Percentiles rank a stretch among this genome's conserved stretches.
Evolutionary conservation across 2,329 filamentous ascomycete species (phyloP).

Genomic region (Juglanconis sp.): DNA sequence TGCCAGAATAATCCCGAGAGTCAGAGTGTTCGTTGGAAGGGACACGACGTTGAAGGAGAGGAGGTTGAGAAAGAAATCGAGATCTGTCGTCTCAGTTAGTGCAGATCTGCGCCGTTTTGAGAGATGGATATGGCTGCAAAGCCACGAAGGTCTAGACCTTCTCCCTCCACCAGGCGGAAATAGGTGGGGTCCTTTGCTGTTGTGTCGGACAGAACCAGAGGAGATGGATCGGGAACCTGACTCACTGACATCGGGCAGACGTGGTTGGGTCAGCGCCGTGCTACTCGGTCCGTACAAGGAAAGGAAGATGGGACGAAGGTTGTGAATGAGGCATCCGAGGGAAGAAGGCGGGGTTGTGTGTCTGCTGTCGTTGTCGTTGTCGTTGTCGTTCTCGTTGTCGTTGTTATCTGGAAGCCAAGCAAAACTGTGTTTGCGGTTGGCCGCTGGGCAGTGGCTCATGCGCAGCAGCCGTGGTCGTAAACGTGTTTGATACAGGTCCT

Average conservation of each 20-base stretch:
- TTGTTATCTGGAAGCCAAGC: neutral
- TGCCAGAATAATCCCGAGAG: too few relatives aligned
- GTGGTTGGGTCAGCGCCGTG: neutral
- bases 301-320: neutral
- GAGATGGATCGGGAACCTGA: neutral
- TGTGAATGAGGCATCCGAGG: neutral
- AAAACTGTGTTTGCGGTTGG: neutral
- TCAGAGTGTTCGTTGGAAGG: too few relatives aligned
- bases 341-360: neutral
- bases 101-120: constrained; percentile 13
- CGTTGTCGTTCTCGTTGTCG: neutral
- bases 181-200: neutral
- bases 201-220: neutral
- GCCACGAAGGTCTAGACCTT: neutral
- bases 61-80: neutral
- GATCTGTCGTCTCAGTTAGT: constrained; percentile 8
- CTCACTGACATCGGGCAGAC: neutral
- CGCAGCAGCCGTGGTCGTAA: too few relatives aligned
- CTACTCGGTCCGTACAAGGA: neutral
- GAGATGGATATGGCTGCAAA: constrained; percentile 6
- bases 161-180: neutral
- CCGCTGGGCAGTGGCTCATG: too few relatives aligned
- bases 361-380: neutral
- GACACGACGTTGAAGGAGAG: neutral
- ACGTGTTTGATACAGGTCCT: too few relatives aligned